phyloP scores from a whole-genome alignment of 2,329 filamentous ascomycete species.

The Aspergillus tanneri region DNA sequence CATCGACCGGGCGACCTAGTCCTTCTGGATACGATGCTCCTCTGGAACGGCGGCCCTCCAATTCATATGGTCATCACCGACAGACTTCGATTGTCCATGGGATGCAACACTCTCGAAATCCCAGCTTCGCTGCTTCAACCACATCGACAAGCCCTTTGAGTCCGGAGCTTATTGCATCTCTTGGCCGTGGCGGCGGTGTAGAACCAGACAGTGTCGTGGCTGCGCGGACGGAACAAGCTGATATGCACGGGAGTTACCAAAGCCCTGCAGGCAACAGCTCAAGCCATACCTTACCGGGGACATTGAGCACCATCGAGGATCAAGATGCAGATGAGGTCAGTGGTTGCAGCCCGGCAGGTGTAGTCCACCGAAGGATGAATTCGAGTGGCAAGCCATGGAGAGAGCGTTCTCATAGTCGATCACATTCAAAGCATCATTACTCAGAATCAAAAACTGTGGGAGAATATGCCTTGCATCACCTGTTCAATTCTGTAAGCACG shows the following conservation, averaged over 20 bases:
- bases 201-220: slow-evolving; percentile 47
- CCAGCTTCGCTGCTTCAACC: slow-evolving; percentile 67
- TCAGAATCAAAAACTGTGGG: slow-evolving; percentile 90
- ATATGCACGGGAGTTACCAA: slow-evolving; percentile 28
- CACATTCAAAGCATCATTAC: slow-evolving; percentile 67
- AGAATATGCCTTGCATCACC: slow-evolving; percentile 92
- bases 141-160: slow-evolving; percentile 78
- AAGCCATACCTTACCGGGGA: slow-evolving; percentile 26
- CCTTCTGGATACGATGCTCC: slow-evolving; percentile 38
- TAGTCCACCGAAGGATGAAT: slow-evolving; percentile 47
- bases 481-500: slow-evolving; percentile 78
- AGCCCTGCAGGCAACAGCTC: slow-evolving; percentile 44
- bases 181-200: slow-evolving; percentile 55
- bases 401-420: slow-evolving; percentile 72
- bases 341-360: slow-evolving; percentile 25
- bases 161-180: slow-evolving; percentile 77
- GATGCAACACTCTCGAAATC: slow-evolving; percentile 83
- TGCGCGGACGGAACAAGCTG: slow-evolving; percentile 34
- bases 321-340: slow-evolving; percentile 31
- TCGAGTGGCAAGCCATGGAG: slow-evolving; percentile 66
- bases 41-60: slow-evolving; percentile 44
- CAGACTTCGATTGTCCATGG: slow-evolving; percentile 98
- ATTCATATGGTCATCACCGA: slow-evolving; percentile 80
- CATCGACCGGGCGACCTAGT: slow-evolving; percentile 34
- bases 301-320: slow-evolving; percentile 41